A percentile compares a stretch with the other conserved stretches of the same genome.
phyloP scores from a whole-genome alignment of 176 grass and related monocot genomes.

The Stipa capillata region DNA sequence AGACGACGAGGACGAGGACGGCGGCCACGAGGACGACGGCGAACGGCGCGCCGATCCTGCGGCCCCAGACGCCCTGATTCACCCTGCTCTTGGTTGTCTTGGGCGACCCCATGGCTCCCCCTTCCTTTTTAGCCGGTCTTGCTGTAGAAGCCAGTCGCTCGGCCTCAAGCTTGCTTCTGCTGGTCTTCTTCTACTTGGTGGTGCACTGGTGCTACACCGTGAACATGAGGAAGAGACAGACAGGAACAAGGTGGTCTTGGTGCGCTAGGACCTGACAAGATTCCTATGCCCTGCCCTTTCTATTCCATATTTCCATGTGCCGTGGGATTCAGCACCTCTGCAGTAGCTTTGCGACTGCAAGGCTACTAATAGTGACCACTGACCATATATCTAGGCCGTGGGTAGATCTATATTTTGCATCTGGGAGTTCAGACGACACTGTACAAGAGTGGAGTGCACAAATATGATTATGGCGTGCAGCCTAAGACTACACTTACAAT shows the following conservation, averaged over 20 bases:
- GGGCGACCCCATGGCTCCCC: constrained; percentile 29
- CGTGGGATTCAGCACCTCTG: not conserved
- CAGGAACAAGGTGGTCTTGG: not conserved
- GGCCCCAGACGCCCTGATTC: constrained; percentile 28
- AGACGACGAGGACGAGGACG: constrained; percentile 12
- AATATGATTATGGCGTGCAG: no score
- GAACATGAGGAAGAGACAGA: not conserved
- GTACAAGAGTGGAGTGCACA: no score
- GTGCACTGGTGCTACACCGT: not conserved
- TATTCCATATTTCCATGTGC: no score
- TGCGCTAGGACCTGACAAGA: not conserved
- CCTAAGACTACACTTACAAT: no score
- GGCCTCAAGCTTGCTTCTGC: not conserved
- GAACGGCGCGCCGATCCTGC: constrained; percentile 19
- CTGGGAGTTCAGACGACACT: no score
- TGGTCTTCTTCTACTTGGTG: not conserved
- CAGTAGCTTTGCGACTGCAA: not conserved
- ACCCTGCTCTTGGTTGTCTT: constrained; percentile 19
- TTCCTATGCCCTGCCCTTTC: not conserved
- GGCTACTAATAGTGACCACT: no score
- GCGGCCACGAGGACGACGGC: constrained; percentile 2
- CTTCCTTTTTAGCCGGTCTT: not conserved
- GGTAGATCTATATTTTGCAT: no score
- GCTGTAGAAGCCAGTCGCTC: not conserved
- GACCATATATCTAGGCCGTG: not conserved